A percentile compares a stretch with the other conserved stretches of the same genome.
Evolutionary conservation across 441 rosid species (phyloP).

Genomic region (Populus hybrid): DNA sequence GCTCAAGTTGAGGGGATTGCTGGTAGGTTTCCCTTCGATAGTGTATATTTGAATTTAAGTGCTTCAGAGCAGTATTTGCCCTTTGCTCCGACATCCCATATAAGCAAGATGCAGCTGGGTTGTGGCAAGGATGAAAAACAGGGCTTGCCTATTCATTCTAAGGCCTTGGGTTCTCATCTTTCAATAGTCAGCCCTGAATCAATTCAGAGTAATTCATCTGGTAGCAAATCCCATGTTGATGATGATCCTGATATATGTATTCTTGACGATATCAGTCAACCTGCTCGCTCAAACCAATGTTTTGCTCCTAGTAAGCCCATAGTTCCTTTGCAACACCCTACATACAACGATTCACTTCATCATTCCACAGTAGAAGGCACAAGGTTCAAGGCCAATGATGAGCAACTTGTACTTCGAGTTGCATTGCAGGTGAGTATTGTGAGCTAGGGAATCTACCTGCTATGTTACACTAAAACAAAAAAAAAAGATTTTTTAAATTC

Average conservation of each 20-base stretch:
- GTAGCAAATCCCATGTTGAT: conserved; percentile 52
- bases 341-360: conserved; percentile 28
- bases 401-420: conserved; percentile 53
- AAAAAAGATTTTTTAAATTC: no score
- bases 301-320: conserved; percentile 8
- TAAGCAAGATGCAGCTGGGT: conserved; percentile 30
- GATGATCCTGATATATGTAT: conserved; percentile 78
- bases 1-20: conserved; percentile 27
- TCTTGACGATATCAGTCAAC: conserved; percentile 70
- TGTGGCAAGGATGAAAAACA: conserved; percentile 35
- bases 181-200: conserved; percentile 67
- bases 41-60: conserved; percentile 27
- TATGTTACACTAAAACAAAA: not conserved
- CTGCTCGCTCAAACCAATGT: conserved; percentile 30
- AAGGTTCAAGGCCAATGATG: conserved; percentile 50
- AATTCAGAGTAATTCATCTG: conserved; percentile 62
- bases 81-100: conserved; percentile 30
- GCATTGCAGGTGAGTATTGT: conserved; percentile 74
- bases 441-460: not conserved
- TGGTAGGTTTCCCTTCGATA: conserved; percentile 21
- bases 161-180: conserved; percentile 34
- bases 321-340: conserved; percentile 27
- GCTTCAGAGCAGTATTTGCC: conserved; percentile 31
- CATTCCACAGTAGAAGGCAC: conserved; percentile 39
- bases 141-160: conserved; percentile 30